Base-by-base conservation (phyloP, 2,329 filamentous ascomycete genomes). In the Diaporthe sp. region DNA sequence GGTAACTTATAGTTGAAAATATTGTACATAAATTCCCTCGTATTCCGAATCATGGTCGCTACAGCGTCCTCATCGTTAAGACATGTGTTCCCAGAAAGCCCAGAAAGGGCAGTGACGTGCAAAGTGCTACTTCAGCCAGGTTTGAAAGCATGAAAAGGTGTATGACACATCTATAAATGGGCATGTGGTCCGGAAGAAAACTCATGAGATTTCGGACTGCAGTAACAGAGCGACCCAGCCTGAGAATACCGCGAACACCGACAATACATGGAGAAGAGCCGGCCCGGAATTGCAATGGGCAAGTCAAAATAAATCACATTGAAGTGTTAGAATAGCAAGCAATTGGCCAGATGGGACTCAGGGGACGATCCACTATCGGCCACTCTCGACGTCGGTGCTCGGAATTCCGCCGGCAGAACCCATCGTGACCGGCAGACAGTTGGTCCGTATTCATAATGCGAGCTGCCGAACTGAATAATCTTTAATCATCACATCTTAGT, bases 321-420 rank as follows among this genome's bases (percentile, higher is more conserved):
- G n/a, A 30, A 12, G 1, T 10, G 42, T 25, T 17, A 17, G n/a
- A 13, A 8, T 28, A 8, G 10, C 40, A n/a, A 22, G 9, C 30
- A 15, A 5, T 22, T 61, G 35, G 13, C 4, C 4, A 4, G 22
- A 17, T 1, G 28, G 15, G 10, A 33, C 25, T 33, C 5, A 28
- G 17, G 15, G 38, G n/a, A 61, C 3, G 42, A 8, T 2, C 40
- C 8, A 10, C n/a, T 15, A n/a, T n/a, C 2, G 19, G 50, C 2
- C 25, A 9, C 42, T 33, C 28, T n/a, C 33, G 19, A 35, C 25
- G 28, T 35, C 60, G 60, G 40, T 47, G 60, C 42, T 61, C 58
- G 57, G 57, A 17, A n/a, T 60, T 60, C 57, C n/a, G 35, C n/a
- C 57, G 58, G 58, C 13, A 22, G 25, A 66, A 66, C 42, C 19